These are phyloP conservation scores for Stentor coeruleus DNA, from an alignment of 73 alveolate genomes.

Conservation along the genomic window DNA sequence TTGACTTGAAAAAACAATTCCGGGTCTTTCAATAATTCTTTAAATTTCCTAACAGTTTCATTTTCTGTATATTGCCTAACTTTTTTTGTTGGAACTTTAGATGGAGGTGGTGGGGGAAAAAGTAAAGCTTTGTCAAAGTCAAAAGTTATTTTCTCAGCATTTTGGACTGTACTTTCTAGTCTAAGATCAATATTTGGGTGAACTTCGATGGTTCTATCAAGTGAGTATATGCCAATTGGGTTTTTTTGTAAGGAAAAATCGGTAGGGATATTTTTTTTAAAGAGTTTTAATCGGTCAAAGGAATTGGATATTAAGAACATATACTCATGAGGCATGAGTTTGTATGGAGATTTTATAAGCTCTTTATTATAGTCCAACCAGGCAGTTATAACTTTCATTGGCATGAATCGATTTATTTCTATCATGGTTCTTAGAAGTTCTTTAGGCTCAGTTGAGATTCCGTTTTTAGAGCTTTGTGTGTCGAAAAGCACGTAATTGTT, in stretches of 20 bases:
- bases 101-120: background rate
- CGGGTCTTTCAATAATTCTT: slow-evolving; percentile 13
- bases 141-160: background rate
- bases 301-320: background rate
- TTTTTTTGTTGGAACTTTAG: background rate
- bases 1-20: background rate
- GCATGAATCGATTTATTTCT: background rate
- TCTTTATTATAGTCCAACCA: background rate
- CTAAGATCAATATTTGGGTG: background rate
- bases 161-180: background rate
- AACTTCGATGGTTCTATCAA: background rate
- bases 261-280: background rate
- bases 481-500: background rate
- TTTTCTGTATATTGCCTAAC: background rate
- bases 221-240: background rate
- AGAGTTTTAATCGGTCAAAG: background rate
- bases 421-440: background rate
- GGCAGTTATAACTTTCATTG: background rate
- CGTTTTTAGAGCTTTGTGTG: background rate
- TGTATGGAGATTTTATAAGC: background rate
- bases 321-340: slow-evolving; percentile 10
- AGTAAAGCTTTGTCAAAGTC: background rate
- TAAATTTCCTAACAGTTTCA: background rate
- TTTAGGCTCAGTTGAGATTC: background rate
- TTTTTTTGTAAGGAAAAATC: background rate